These are phyloP conservation scores for Marasmius oreades DNA, from an alignment of 1,284 basidiomycete genomes.

Conservation along the genomic window DNA sequence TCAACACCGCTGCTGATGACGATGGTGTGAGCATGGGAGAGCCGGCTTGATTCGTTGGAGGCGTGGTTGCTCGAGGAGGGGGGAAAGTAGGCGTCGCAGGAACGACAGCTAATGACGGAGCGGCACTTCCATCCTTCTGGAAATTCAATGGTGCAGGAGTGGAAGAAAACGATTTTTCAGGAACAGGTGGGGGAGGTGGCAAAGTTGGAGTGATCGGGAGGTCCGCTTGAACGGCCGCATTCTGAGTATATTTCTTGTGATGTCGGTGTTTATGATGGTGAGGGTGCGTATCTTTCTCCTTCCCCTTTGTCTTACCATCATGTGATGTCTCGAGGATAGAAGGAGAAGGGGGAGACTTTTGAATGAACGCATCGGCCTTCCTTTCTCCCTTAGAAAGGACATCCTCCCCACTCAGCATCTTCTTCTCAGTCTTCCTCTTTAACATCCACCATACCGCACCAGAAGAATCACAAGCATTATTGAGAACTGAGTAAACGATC, in stretches of 20 bases:
- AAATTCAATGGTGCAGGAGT: conserved; percentile 40
- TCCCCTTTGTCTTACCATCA: conserved; percentile 21
- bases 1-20: conserved; percentile 37
- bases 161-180: conserved; percentile 21
- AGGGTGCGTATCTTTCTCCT: conserved; percentile 27
- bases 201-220: conserved; percentile 14
- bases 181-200: background rate
- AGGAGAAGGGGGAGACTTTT: conserved; percentile 1
- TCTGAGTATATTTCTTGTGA: conserved; percentile 19
- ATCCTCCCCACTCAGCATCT: conserved; percentile 43
- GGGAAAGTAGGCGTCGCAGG: conserved; percentile 67
- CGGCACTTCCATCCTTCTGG: conserved; percentile 5
- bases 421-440: conserved; percentile 73
- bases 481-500: conserved; percentile 88
- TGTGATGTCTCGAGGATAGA: background rate
- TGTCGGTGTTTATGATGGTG: conserved; percentile 1
- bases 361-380: conserved; percentile 10
- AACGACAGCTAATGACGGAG: conserved; percentile 64
- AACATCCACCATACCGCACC: conserved; percentile 98
- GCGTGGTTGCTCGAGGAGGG: conserved; percentile 37
- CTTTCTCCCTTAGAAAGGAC: conserved; percentile 3
- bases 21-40: conserved; percentile 63
- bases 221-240: conserved; percentile 38
- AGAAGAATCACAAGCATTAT: conserved; percentile 89
- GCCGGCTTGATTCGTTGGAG: conserved; percentile 45